phyloP scores from a whole-genome alignment of 345 rosid species.

The Gossypium herbaceum region DNA sequence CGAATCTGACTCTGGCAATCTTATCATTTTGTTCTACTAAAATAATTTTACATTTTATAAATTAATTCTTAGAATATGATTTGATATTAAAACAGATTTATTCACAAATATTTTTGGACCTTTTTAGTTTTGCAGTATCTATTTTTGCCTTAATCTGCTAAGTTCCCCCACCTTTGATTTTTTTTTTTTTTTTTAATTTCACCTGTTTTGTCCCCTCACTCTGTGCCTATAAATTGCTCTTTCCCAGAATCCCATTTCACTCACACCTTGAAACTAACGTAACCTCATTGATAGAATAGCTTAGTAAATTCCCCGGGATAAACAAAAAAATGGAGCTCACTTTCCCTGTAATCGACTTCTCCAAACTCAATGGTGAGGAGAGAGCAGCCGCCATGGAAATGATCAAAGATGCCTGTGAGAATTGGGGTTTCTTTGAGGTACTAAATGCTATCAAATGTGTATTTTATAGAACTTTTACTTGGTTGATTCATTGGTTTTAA shows the following conservation, averaged over 20 bases:
- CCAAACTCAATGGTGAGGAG: slow-evolving; percentile 60
- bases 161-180: too few relatives aligned
- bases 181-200: not conserved
- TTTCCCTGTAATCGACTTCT: slow-evolving; percentile 62
- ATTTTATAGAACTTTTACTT: not conserved
- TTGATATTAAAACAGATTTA: too few relatives aligned
- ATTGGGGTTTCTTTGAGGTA: slow-evolving; percentile 93
- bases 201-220: slow-evolving; percentile 10
- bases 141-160: not conserved
- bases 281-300: slow-evolving; percentile 3
- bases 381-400: slow-evolving; percentile 52
- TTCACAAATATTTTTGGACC: not conserved
- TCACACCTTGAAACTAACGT: slow-evolving; percentile 19
- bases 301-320: not conserved
- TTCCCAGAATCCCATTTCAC: slow-evolving; percentile 17
- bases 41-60: too few relatives aligned
- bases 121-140: not conserved
- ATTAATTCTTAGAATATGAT: too few relatives aligned
- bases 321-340: slow-evolving; percentile 37
- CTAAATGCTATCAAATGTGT: not conserved
- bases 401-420: slow-evolving; percentile 71
- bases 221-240: slow-evolving; percentile 49
- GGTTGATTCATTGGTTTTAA: not conserved
- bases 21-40: too few relatives aligned
- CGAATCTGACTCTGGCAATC: too few relatives aligned